A percentile compares a stretch with the other conserved stretches of the same genome.
Conservation (phyloP, 2,329 filamentous ascomycete species). For the Aspergillus pseudoterreus region DNA sequence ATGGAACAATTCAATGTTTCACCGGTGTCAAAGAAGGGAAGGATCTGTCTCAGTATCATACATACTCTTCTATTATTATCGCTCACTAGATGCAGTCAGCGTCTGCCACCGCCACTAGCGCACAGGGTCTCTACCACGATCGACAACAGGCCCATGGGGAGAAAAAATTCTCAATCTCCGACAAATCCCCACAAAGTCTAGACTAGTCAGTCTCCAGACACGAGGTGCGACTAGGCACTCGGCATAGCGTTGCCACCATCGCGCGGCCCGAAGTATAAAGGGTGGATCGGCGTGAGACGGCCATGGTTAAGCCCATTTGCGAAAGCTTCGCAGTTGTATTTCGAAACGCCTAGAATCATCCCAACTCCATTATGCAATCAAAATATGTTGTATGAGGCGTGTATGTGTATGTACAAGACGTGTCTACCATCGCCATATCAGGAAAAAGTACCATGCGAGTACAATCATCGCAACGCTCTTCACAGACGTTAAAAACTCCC, state of each 20-base stretch:
- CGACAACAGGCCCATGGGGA: not conserved
- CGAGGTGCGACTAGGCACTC: too few species aligned
- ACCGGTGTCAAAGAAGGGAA: not conserved
- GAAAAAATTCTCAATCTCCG: not conserved
- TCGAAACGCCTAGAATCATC: too few species aligned
- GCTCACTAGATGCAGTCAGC: not conserved
- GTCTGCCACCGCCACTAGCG: not conserved
- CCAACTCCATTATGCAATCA: too few species aligned
- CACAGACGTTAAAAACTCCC: conserved; percentile 60
- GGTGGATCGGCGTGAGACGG: not conserved
- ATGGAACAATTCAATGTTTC: not conserved
- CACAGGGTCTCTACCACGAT: not conserved
- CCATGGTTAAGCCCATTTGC: too few species aligned
- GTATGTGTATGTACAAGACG: conserved; percentile 3
- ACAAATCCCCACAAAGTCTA: not conserved
- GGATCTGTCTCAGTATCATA: too few species aligned
- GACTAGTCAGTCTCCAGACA: too few species aligned
- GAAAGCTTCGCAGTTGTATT: too few species aligned
- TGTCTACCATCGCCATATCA: conserved; percentile 59
- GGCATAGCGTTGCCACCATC: not conserved
- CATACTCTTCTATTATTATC: not conserved
- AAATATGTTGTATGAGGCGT: too few species aligned
- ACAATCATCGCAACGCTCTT: conserved; percentile 63
- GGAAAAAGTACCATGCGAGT: conserved; percentile 61
- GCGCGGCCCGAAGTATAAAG: not conserved